Percentiles rank a stretch among this genome's conserved stretches.
phyloP scores from a whole-genome alignment of 352 stramenopile species.

The Blastocystis sp. region DNA sequence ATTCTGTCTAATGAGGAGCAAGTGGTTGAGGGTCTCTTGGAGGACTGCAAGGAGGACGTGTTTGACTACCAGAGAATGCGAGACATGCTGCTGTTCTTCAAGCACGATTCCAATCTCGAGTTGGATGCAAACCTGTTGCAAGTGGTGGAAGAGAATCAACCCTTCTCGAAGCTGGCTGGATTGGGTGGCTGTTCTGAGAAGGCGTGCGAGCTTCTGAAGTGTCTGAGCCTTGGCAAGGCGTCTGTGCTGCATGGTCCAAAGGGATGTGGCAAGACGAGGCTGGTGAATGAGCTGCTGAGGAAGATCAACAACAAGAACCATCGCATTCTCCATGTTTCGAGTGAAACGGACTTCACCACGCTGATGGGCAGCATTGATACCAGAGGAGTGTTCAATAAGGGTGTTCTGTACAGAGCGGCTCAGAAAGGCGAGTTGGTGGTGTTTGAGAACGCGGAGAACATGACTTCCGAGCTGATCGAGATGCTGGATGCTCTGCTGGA shows the following conservation, averaged over 20 bases:
- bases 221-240: background rate
- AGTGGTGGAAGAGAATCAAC: no score
- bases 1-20: no score
- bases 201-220: slow-evolving; percentile 17
- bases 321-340: slow-evolving; percentile 36
- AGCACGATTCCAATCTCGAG: no score
- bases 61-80: no score
- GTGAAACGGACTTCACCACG: slow-evolving; percentile 12
- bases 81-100: no score
- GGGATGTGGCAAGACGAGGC: slow-evolving; percentile 1
- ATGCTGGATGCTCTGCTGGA: slow-evolving; percentile 5
- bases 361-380: background rate
- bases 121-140: no score
- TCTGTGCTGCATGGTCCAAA: slow-evolving; percentile 34
- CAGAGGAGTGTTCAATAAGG: background rate
- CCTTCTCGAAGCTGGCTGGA: no score
- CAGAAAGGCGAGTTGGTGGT: slow-evolving; percentile 51
- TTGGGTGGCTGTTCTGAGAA: no score
- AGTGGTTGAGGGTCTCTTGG: no score
- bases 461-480: slow-evolving; percentile 41
- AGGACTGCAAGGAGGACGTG: no score
- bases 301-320: background rate
- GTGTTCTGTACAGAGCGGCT: slow-evolving; percentile 14
- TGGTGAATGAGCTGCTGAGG: background rate
- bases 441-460: slow-evolving; percentile 61